A percentile compares a stretch with the other conserved stretches of the same genome.
phyloP scores from a whole-genome alignment of 2,329 filamentous ascomycete species.

The Pestalotiopsis sp. region DNA sequence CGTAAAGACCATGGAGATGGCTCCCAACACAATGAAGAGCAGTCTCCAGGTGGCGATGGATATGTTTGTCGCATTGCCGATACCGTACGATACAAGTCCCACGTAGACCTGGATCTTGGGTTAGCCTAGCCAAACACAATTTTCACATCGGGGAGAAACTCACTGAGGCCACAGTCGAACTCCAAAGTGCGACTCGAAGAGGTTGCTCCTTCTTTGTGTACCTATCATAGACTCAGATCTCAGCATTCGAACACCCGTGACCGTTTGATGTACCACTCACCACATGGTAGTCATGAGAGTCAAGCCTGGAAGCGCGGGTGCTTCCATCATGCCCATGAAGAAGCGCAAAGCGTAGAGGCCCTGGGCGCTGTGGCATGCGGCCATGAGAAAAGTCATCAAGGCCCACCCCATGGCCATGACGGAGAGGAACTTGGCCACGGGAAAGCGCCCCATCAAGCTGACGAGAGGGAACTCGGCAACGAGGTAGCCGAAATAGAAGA shows the following conservation, averaged over 20 bases:
- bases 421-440: constrained; percentile 39
- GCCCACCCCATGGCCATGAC: constrained; percentile 40
- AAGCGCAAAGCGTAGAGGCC: constrained; percentile 47
- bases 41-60: background rate
- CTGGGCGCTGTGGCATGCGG: constrained; percentile 41
- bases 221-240: constrained; percentile 14
- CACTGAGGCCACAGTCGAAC: constrained; percentile 34
- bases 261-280: too few species aligned
- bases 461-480: constrained; percentile 41
- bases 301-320: constrained; percentile 17
- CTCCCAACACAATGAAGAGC: background rate
- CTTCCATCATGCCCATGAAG: constrained; percentile 49
- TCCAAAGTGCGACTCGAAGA: constrained; percentile 28
- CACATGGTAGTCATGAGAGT: background rate
- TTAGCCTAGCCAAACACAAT: constrained; percentile 29
- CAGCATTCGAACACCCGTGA: background rate
- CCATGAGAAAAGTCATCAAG: constrained; percentile 40
- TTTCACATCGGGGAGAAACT: constrained; percentile 37
- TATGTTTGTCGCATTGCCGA: background rate
- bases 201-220: constrained; percentile 28
- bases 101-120: constrained; percentile 28
- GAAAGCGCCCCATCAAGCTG: constrained; percentile 39
- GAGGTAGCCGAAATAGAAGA: constrained; percentile 31
- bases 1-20: background rate
- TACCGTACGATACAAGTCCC: constrained; percentile 22